Evolutionary conservation across 805 yeast genomes (phyloP).

Genomic region (Cyberlindnera mycetangii): DNA sequence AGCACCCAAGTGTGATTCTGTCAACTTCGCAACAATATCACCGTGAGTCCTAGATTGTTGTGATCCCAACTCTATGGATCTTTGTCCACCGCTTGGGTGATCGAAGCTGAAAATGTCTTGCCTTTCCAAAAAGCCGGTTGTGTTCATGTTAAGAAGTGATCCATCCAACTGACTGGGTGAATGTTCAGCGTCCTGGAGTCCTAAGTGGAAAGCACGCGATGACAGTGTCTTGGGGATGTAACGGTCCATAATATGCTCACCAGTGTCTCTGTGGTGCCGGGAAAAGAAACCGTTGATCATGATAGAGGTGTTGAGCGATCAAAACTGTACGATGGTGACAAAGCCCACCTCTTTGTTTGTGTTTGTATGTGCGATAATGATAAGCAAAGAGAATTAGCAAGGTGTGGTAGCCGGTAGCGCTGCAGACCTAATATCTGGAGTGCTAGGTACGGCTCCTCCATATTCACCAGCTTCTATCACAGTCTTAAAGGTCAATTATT

Average conservation of each 20-base stretch:
- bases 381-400: background rate
- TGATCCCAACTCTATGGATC: too few relatives aligned
- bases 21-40: too few relatives aligned
- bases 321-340: too few relatives aligned
- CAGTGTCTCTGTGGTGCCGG: constrained; percentile 10
- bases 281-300: constrained; percentile 12
- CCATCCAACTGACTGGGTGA: constrained; percentile 10
- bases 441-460: too few relatives aligned
- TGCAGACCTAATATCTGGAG: too few relatives aligned
- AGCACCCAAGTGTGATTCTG: constrained; percentile 32
- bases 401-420: too few relatives aligned
- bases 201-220: constrained; percentile 5
- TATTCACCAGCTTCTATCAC: too few relatives aligned
- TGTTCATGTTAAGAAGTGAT: constrained; percentile 18
- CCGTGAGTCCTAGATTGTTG: too few relatives aligned
- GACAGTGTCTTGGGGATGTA: constrained; percentile 33
- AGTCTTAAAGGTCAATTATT: too few relatives aligned
- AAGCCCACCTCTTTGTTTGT: too few relatives aligned
- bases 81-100: background rate
- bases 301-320: background rate
- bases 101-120: background rate
- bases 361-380: too few relatives aligned
- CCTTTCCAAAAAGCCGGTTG: constrained; percentile 19
- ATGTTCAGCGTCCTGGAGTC: background rate
- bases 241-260: constrained; percentile 32